phyloP scores from a whole-genome alignment of 352 stramenopile species.

The Phytophthora pinifolia region DNA sequence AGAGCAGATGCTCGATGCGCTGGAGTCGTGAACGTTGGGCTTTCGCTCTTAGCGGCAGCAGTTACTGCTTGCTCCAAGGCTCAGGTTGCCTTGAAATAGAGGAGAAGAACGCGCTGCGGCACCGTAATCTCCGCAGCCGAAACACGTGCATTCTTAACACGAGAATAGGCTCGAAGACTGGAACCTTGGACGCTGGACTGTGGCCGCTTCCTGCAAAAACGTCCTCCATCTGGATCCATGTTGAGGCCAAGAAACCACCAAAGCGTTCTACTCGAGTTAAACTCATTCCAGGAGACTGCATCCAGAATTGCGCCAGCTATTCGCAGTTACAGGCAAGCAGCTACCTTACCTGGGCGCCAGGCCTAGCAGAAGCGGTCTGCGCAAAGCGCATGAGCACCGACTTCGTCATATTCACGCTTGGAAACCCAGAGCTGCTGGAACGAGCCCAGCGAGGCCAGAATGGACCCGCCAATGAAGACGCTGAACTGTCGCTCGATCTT shows the following conservation, averaged over 20 bases:
- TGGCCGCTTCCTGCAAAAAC: not conserved
- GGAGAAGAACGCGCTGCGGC: no score
- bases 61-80: not conserved
- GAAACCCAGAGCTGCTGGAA: constrained; percentile 91
- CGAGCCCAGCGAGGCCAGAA: constrained; percentile 83
- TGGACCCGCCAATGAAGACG: constrained; percentile 87
- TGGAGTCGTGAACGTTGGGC: not conserved
- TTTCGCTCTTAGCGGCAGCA: constrained; percentile 19
- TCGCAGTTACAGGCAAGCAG: not conserved
- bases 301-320: constrained; percentile 11
- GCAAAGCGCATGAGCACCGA: constrained; percentile 64
- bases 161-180: constrained; percentile 5
- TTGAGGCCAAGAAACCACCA: constrained; percentile 18
- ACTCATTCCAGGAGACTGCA: constrained; percentile 11
- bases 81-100: constrained; percentile 22
- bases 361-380: constrained; percentile 68
- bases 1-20: not conserved
- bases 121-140: constrained; percentile 9
- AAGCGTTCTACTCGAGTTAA: not conserved
- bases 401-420: constrained; percentile 83
- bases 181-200: not conserved
- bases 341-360: not conserved
- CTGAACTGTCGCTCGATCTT: constrained; percentile 88
- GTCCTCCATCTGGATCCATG: constrained; percentile 8
- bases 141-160: constrained; percentile 2